A percentile compares a stretch with the other conserved stretches of the same genome.
Evolutionary conservation across 352 stramenopile genomes (phyloP).

Genomic region (Pilasporangium apinafurcum): DNA sequence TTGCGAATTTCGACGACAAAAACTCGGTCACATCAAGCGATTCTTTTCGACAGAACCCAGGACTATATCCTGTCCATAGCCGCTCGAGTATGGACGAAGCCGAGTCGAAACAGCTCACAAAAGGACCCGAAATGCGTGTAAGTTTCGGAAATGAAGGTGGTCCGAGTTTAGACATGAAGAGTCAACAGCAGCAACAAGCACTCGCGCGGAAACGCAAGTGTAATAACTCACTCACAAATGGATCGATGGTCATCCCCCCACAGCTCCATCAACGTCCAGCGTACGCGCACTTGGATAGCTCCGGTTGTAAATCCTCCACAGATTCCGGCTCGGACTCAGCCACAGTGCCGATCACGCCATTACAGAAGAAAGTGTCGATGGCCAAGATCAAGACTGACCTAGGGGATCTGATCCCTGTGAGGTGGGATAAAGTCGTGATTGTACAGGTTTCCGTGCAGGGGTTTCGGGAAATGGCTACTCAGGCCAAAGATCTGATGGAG

Average conservation of each 20-base stretch:
- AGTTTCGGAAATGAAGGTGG: background rate
- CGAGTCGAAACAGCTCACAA: conserved; percentile 16
- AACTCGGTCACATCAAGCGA: conserved; percentile 54
- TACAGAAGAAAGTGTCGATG: conserved; percentile 45
- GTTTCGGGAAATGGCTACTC: conserved; percentile 68
- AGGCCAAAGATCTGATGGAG: conserved; percentile 83
- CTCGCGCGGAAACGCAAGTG: conserved; percentile 10
- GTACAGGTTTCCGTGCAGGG: conserved; percentile 82
- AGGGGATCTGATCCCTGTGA: conserved; percentile 61
- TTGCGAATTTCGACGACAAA: conserved; percentile 47
- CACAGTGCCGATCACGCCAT: background rate
- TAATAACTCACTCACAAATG: conserved; percentile 7
- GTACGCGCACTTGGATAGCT: conserved; percentile 9
- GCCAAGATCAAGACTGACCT: conserved; percentile 80
- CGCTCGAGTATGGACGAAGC: conserved; percentile 14
- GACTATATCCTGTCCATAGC: conserved; percentile 20
- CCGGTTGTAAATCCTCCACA: conserved; percentile 12
- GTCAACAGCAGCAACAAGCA: background rate
- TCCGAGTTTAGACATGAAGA: conserved; percentile 7
- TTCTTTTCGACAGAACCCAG: conserved; percentile 48
- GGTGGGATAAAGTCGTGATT: conserved; percentile 80
- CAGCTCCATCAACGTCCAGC: background rate
- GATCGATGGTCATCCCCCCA: background rate
- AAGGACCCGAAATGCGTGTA: conserved; percentile 8
- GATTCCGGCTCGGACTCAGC: conserved; percentile 3